These are phyloP conservation scores for Candolleomyces efflorescens DNA, from an alignment of 768 basidiomycete species.

Conservation along the genomic window DNA sequence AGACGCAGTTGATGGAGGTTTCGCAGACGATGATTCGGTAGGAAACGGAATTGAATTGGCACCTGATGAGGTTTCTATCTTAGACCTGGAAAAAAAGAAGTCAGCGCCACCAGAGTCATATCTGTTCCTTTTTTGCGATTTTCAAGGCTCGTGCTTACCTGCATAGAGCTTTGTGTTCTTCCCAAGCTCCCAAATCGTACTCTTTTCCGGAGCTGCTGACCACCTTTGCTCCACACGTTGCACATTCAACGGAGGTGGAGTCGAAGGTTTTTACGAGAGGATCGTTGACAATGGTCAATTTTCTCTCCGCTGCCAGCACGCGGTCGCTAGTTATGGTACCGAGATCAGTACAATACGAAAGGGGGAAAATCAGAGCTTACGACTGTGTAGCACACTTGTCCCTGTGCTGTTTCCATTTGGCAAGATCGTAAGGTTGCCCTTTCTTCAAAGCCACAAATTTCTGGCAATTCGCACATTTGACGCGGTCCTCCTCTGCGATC, in stretches of 20 bases:
- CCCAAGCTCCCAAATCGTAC: constrained; percentile 59
- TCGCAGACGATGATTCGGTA: neutral
- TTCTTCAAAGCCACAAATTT: constrained; percentile 57
- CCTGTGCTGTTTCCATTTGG: constrained; percentile 55
- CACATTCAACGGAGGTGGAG: constrained; percentile 44
- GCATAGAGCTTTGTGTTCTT: constrained; percentile 56
- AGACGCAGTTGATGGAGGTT: constrained; percentile 16
- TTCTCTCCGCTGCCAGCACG: constrained; percentile 59
- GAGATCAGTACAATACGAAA: neutral
- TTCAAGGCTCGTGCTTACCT: constrained; percentile 15
- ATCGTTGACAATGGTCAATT: constrained; percentile 61
- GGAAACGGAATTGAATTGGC: constrained; percentile 4
- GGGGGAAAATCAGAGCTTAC: constrained; percentile 29
- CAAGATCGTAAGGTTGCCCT: constrained; percentile 34
- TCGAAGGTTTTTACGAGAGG: constrained; percentile 50
- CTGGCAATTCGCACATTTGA: constrained; percentile 57
- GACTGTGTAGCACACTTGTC: constrained; percentile 36
- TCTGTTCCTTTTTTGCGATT: neutral
- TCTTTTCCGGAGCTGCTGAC: constrained; percentile 45
- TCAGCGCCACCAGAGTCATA: neutral
- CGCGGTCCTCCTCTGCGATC: constrained; percentile 45
- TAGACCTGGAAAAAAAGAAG: neutral
- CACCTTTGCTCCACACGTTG: constrained; percentile 43
- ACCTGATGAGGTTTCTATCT: neutral
- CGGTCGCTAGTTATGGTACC: constrained; percentile 38